Base-by-base conservation (phyloP, 495 filamentous ascomycete species). In the Hyaloscypha variabilis region DNA sequence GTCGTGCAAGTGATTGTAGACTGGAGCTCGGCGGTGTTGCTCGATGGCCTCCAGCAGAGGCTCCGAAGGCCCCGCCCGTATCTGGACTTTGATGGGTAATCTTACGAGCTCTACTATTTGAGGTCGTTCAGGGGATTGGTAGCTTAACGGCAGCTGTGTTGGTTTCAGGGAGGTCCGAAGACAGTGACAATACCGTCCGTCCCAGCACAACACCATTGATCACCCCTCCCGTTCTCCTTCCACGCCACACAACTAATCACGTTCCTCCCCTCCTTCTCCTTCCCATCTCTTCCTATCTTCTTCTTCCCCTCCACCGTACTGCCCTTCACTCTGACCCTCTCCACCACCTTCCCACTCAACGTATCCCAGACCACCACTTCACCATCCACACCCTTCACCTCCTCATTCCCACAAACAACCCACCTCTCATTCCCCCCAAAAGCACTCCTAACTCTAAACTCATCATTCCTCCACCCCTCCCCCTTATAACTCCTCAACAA, bases 311-410 rank as follows among this genome's bases (percentile, higher is more conserved):
- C 67, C 8, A 17, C 64, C 25, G 63, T 39, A 23, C 79, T 77
- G 77, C 85, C 72, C 82, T 88, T 26, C 72, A 84, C 87, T 46
- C 81, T 73, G 52, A 93, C 70, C 60, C 79, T 84, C 26, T 86
- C 82, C 59, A 89, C 79, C 46, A 90, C 71, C 60, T 87, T 85
- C 1, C 93, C 94, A 46, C 81, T 90, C 57, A 97, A 69, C n/a
- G 96, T 73, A 83, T 97, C 94, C 92, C 94, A 98, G 14, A 88
- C 91, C 82, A 90, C 92, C 21, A 96, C 82, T 69, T 87, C 83
- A 10, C 88, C 89, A 62, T 87, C 80, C 2, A 71, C 65, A 3
- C 74, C 72, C 28, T 73, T 75, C 19, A 73, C 77, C 31, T 77
- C 74, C 28, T 67, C 69, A 46, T 79, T 79, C 77, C 95, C 95